A percentile compares a stretch with the other conserved stretches of the same genome.
Conservation (phyloP, 179 eudicot genomes). For the Heliamphora pulchella region DNA sequence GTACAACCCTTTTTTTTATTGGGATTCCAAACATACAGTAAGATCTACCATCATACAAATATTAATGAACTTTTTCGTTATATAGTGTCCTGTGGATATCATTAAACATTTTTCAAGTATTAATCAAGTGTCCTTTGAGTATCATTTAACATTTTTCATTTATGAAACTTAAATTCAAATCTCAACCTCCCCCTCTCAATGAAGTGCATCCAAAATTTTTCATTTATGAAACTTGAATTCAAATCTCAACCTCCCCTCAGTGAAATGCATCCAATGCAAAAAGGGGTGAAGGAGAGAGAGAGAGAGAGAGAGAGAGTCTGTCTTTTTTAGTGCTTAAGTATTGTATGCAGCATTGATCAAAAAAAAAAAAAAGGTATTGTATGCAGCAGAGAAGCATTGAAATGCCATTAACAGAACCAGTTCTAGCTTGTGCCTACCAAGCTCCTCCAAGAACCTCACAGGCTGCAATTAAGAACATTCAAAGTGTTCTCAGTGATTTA, state of each 20-base stretch:
- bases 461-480: conserved; percentile 20
- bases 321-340: too few species aligned
- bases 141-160: neutral
- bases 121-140: too few species aligned
- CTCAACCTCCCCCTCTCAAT: conserved; percentile 25
- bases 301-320: neutral
- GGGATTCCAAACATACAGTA: too few species aligned
- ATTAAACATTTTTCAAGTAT: too few species aligned
- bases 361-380: too few species aligned
- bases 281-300: neutral
- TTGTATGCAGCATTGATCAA: too few species aligned
- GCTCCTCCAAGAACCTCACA: conserved; percentile 13
- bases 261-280: conserved; percentile 18
- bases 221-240: conserved; percentile 21
- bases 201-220: conserved; percentile 6
- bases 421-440: conserved; percentile 13
- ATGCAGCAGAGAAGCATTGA: conserved; percentile 6
- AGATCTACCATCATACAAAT: too few species aligned
- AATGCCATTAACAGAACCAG: conserved; percentile 9
- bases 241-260: conserved; percentile 26
- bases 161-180: conserved; percentile 21
- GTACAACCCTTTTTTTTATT: too few species aligned
- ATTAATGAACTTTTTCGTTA: too few species aligned
- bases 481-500: conserved; percentile 9
- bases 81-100: too few species aligned